Evolutionary conservation across 371 early-diverging fungal genomes (phyloP), one percentile per base, ranked within the genome.

Genomic region (Mycotypha africana): DNA sequence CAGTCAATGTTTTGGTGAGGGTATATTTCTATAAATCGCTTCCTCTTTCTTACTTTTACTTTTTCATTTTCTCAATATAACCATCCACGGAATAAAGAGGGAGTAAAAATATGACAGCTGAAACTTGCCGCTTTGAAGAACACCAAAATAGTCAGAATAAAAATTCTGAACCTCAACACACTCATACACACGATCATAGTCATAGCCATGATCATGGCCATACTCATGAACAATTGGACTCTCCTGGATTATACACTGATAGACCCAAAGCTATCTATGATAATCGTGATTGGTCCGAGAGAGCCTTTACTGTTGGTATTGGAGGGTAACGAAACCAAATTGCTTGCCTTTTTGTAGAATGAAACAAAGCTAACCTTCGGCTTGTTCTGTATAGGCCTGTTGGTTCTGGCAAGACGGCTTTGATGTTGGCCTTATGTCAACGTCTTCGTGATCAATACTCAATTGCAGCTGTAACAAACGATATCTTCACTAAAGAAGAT

Each of bases 251-350:
- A 31, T 95, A 78, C 74, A 68, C 74, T n/a, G 88, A 89, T 45
- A 77, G 94, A 14, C 78, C 84, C 6, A 58, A 78, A 41, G 86
- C 92, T 14, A 72, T 70, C 26, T 87, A 83, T 60, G 56, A 68
- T 0, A 75, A 78, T 34, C 78, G 96, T 14, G 86, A 92, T 62
- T 95, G 91, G 91, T 73, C 70, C 10, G 95, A 95, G 65, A 78
- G 96, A 21, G 85, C 92, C 0, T 95, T 93, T 60, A 95, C 96
- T 31, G 85, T 95, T 23, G 95, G 95, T 42, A 92, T 95, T 67
- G 94, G 92, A 42, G 93, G 95, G 81, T 88, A 74, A 67, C 74
- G 60, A n/a, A 14, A 20, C n/a, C n/a, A n/a, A n/a, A n/a, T n/a
- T n/a, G n/a, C n/a, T n/a, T n/a, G n/a, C n/a, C n/a, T n/a, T n/a